Percentiles rank a stretch among this genome's conserved stretches.
Conservation (phyloP, 2,329 filamentous ascomycete species). For the Trichoderma sp. region DNA sequence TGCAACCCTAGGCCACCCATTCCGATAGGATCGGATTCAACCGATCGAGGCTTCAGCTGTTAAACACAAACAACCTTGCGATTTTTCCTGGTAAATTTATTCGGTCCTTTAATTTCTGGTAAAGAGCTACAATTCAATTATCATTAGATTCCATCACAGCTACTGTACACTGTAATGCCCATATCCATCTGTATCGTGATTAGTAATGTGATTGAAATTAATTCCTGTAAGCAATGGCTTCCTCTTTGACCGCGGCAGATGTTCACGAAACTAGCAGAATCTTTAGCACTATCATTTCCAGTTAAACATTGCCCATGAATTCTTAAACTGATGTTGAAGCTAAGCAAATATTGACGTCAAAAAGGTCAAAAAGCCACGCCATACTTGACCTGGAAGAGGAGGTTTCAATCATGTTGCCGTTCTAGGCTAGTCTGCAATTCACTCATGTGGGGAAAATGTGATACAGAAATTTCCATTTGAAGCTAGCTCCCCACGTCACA, state of each 20-base stretch:
- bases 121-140: not conserved
- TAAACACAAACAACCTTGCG: not conserved
- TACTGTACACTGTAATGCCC: too few relatives aligned
- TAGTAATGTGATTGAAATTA: not conserved
- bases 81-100: not conserved
- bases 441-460: not conserved
- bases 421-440: not conserved
- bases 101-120: fast-evolving
- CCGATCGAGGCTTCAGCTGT: not conserved
- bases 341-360: not conserved
- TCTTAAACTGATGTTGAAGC: not conserved
- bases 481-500: not conserved
- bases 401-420: not conserved
- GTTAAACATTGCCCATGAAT: not conserved
- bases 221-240: not conserved
- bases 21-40: not conserved
- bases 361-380: too few relatives aligned
- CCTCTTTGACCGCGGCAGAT: not conserved
- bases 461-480: not conserved
- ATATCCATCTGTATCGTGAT: not conserved
- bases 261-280: not conserved
- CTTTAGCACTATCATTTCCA: not conserved
- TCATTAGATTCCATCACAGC: not conserved
- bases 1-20: not conserved
- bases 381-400: not conserved